A percentile compares a stretch with the other conserved stretches of the same genome.
Conservation (phyloP, 495 filamentous ascomycete species). For the Thozetella sp. region DNA sequence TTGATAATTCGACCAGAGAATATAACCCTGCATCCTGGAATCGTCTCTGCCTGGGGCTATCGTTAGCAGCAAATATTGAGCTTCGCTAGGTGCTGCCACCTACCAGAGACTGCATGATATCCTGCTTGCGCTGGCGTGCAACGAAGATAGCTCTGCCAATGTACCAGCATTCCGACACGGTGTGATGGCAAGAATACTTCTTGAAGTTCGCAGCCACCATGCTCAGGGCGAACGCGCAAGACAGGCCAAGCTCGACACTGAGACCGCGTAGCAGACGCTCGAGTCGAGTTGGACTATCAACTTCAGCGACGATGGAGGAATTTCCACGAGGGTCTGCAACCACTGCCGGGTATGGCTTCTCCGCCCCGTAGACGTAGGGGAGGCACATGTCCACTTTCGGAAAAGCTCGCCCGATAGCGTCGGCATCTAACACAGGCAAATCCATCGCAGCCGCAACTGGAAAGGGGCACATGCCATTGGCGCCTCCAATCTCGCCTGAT, state of each 20-base stretch:
- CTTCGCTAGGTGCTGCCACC: background rate
- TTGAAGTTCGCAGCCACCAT: background rate
- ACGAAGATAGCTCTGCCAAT: background rate
- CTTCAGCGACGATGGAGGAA: too few relatives aligned
- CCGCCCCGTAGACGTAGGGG: too few relatives aligned
- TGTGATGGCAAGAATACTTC: background rate
- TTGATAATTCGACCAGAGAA: background rate
- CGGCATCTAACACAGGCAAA: slow-evolving; percentile 34
- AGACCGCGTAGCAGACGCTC: background rate
- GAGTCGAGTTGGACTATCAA: too few relatives aligned
- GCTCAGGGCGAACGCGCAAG: background rate
- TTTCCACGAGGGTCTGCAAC: too few relatives aligned
- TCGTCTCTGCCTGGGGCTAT: background rate
- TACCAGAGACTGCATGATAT: background rate
- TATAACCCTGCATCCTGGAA: background rate
- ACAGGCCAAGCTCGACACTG: background rate
- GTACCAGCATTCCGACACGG: background rate
- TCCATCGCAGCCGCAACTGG: slow-evolving; percentile 24
- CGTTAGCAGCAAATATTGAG: background rate
- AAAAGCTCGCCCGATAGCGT: slow-evolving; percentile 34
- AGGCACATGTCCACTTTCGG: too few relatives aligned
- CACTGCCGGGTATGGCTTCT: too few relatives aligned
- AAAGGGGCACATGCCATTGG: slow-evolving; percentile 35
- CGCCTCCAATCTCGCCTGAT: slow-evolving; percentile 40
- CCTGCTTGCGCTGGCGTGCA: background rate